These are phyloP conservation scores for Pugionium dolabratum DNA, from an alignment of 345 rosid genomes.

Conservation along the genomic window DNA sequence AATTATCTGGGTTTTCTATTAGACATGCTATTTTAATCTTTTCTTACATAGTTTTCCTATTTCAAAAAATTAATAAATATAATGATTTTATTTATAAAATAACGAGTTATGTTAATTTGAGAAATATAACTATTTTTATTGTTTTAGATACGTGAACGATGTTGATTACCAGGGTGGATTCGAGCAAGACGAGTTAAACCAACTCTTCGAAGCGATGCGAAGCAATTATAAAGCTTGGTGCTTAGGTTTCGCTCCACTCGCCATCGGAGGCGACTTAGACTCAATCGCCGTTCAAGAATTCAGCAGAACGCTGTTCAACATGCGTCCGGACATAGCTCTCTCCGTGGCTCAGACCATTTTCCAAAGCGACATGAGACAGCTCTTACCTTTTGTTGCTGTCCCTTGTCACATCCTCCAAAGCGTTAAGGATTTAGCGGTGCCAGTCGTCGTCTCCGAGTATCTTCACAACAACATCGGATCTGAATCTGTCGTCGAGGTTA, in stretches of 20 bases:
- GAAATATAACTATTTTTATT: too few relatives aligned
- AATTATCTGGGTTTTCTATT: too few relatives aligned
- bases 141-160: constrained; percentile 62
- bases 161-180: constrained; percentile 86
- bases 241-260: constrained; percentile 82
- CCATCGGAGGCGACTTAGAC: constrained; percentile 88
- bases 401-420: constrained; percentile 94
- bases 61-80: background rate
- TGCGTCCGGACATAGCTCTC: constrained; percentile 91
- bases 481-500: constrained; percentile 77
- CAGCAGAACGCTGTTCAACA: constrained; percentile 89
- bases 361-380: constrained; percentile 71
- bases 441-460: constrained; percentile 73
- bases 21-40: background rate
- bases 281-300: constrained; percentile 89
- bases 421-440: constrained; percentile 83
- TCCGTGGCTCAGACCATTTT: constrained; percentile 70
- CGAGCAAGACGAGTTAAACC: constrained; percentile 75
- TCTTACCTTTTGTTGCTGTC: constrained; percentile 56
- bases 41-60: background rate
- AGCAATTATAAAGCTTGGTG: constrained; percentile 89
- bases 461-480: constrained; percentile 65
- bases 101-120: too few relatives aligned
- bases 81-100: too few relatives aligned
- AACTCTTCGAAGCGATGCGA: constrained; percentile 75